Evolutionary conservation across 2,329 filamentous ascomycete genomes (phyloP), one percentile per base, ranked within the genome.

Genomic region (Nigrospora osmanthi): DNA sequence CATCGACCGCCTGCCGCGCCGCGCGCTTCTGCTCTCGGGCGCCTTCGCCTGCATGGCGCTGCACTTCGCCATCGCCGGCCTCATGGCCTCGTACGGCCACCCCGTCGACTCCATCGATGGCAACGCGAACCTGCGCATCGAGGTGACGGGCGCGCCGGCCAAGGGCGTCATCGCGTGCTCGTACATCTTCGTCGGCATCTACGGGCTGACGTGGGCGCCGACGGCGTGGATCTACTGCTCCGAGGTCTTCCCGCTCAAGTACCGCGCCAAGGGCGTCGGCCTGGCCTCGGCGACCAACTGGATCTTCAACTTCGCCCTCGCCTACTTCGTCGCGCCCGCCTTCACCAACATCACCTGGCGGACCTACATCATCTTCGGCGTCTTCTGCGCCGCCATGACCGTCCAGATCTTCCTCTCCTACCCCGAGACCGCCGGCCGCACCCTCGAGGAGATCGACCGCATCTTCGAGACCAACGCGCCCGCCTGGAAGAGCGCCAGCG

Each of bases 111-210:
- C 54, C 2, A 65, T 76, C 3, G 63, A 67, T 30, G 70, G 66
- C n/a, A 75, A 76, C 50, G 54, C 59, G 0, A 71, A 65, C 31
- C 63, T 76, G 32, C 62, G 67, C 2, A 74, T 70, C 69, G 57
- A 64, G 14, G 68, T 76, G 17, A 31, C 19, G 4, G 51, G 57
- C 1, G 53, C 62, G 0, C 57, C 71, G 0, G 71, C 71, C 11
- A 74, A 73, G 52, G 70, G 62, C 3, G 68, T 78, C 32, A 76
- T 78, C 42, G 69, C 74, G 1, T 65, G 69, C 36, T 70, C 67
- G 2, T 78, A 76, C 50, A 71, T 66, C 54, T 67, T 71, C 42
- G 65, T 69, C 6, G 66, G 60, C 6, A 51, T 68, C 11, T 61
- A 60, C 43, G 62, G 59, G 3, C 50, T 64, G 10, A 65, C 46